Base-by-base conservation (phyloP, 140 eudicot genomes). In the Stevia rebaudiana region DNA sequence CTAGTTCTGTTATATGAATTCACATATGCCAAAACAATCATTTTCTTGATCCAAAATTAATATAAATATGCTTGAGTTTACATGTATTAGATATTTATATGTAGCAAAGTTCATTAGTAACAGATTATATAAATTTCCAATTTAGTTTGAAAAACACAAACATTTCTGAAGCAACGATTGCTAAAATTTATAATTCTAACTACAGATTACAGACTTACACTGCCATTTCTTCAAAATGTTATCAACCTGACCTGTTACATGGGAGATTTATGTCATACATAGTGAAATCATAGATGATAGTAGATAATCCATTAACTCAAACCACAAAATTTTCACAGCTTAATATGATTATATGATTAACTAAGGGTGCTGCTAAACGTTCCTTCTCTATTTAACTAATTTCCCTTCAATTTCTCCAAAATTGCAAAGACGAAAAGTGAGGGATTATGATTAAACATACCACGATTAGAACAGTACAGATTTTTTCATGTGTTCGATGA, bases 151-250 rank as follows among this genome's bases (percentile, higher is more conserved):
- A 28, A 30, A 28, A 25, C 33, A 23, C 22, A 11, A 22, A 61
- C 19, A 11, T 31, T 48, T 30, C 2, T 35, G n/a, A 30, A 30
- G 50, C 25, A 66, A 36, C 19, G 25, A 69, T 47, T 59, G 61
- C 22, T 71, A 36, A 49, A 61, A 25, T 17, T 47, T 11, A 49
- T 22, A 37, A 22, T 12, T 61, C 42, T 39, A 40, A 71, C 46
- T 24, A 37, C 33, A 72, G 67, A 33, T 62, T 17, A 44, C 13
- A 42, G 58, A 63, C 71, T 72, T 72, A 72, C 77, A 72, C 77
- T 42, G 77, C 56, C 77, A 72, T 72, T 18, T 40, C 31, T 18
- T 72, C 41, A 37, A 17, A 39, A 63, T 31, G 65, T 50, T 51
- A 1, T 21, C 39, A 52, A 40, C 21, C 33, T 8, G 8, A 33